Percentiles rank a stretch among this genome's conserved stretches.
Conservation (phyloP, 768 basidiomycete genomes). For the Boletus patriciae region DNA sequence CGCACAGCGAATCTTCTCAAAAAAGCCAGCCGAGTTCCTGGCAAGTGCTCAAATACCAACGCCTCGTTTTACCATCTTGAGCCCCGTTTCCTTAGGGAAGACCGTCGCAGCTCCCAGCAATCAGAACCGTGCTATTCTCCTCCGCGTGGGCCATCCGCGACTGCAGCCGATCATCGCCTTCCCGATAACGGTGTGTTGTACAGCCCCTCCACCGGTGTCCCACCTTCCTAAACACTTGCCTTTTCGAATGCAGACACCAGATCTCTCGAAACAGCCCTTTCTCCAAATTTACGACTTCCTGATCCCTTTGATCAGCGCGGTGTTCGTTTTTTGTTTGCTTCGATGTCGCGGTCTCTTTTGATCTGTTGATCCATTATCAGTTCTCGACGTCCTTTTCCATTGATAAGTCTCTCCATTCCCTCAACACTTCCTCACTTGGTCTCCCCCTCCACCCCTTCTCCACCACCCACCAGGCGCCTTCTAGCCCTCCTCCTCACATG, state of each 20-base stretch:
- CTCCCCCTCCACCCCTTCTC: conserved; percentile 19
- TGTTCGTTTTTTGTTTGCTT: conserved; percentile 37
- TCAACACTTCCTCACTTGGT: conserved; percentile 24
- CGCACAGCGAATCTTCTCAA: conserved; percentile 27
- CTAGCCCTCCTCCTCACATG: conserved; percentile 37
- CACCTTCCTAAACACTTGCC: conserved; percentile 29
- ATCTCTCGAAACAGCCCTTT: conserved; percentile 35
- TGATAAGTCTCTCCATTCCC: conserved; percentile 38
- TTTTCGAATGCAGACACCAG: conserved; percentile 32
- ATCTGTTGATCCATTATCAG: conserved; percentile 42
- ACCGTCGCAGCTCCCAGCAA: conserved; percentile 24
- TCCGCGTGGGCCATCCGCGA: conserved; percentile 25
- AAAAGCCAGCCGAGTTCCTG: conserved; percentile 28
- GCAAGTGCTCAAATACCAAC: conserved; percentile 26
- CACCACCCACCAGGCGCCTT: conserved; percentile 10
- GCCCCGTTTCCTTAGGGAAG: conserved; percentile 28
- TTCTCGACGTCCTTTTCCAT: conserved; percentile 35
- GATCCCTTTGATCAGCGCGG: conserved; percentile 36
- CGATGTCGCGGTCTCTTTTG: conserved; percentile 37
- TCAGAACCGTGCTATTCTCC: conserved; percentile 22
- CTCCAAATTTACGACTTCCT: conserved; percentile 35
- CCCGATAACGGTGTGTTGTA: conserved; percentile 33
- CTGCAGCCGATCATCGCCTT: conserved; percentile 35
- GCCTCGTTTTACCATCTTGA: conserved; percentile 19
- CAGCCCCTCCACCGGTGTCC: conserved; percentile 22